A percentile compares a stretch with the other conserved stretches of the same genome.
Conservation (phyloP, 2,329 filamentous ascomycete species). For the Neocucurbitaria cava region DNA sequence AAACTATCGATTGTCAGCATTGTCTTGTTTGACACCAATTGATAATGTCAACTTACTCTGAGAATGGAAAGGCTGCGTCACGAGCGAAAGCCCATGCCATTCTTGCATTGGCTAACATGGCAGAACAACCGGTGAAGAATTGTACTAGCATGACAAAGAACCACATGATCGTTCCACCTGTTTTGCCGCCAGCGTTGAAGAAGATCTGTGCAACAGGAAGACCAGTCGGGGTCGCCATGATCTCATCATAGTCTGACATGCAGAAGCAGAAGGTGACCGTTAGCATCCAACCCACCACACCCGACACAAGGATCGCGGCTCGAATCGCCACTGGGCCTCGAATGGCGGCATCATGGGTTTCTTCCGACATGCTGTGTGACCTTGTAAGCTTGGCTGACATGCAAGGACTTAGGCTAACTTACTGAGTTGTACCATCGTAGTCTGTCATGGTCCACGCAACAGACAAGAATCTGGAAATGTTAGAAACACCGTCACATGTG, state of each 20-base stretch:
- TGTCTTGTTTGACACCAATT: constrained; percentile 1
- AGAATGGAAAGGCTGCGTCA: constrained; percentile 67
- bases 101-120: constrained; percentile 68
- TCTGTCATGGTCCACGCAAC: constrained; percentile 73
- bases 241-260: constrained; percentile 63
- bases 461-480: constrained; percentile 55
- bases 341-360: constrained; percentile 69
- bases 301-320: constrained; percentile 66
- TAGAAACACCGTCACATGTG: constrained; percentile 5
- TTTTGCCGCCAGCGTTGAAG: constrained; percentile 64
- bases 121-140: constrained; percentile 69
- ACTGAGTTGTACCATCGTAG: constrained; percentile 72
- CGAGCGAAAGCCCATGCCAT: constrained; percentile 69
- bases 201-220: constrained; percentile 66
- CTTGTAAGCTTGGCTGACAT: constrained; percentile 32
- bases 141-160: constrained; percentile 68
- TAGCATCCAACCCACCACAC: constrained; percentile 66
- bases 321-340: constrained; percentile 67
- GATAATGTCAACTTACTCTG: constrained; percentile 50
- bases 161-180: constrained; percentile 67
- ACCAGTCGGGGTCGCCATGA: constrained; percentile 65
- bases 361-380: constrained; percentile 65
- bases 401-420: constrained; percentile 34
- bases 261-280: constrained; percentile 71
- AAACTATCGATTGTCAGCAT: constrained; percentile 49